A percentile compares a stretch with the other conserved stretches of the same genome.
Conservation (phyloP, 352 stramenopile genomes). For the Pythium utonaiense region DNA sequence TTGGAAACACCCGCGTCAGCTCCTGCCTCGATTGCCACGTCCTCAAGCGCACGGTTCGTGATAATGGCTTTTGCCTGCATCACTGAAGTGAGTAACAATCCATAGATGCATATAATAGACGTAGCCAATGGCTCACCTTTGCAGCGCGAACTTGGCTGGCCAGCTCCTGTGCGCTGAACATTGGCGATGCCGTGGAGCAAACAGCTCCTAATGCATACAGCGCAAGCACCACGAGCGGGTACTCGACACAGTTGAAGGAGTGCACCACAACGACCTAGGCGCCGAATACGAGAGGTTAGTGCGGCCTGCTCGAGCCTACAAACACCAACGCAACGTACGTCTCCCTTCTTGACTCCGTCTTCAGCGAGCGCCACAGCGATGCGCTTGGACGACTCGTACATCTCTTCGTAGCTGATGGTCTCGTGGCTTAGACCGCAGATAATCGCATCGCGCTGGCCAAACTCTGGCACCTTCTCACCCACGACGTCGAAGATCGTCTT, state of each 20-base stretch:
- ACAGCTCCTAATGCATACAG: slow-evolving; percentile 46
- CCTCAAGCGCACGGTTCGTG: slow-evolving; percentile 46
- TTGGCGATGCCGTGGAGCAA: slow-evolving; percentile 54
- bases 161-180: slow-evolving; percentile 50
- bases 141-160: slow-evolving; percentile 38
- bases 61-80: slow-evolving; percentile 49
- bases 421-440: slow-evolving; percentile 56
- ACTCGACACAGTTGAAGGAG: slow-evolving; percentile 73
- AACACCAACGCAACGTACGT: slow-evolving; percentile 32
- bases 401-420: slow-evolving; percentile 39
- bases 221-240: slow-evolving; percentile 49
- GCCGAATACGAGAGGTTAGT: too few relatives aligned
- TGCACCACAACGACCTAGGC: slow-evolving; percentile 51
- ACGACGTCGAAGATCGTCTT: slow-evolving; percentile 51
- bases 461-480: slow-evolving; percentile 27
- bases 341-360: slow-evolving; percentile 45
- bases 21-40: slow-evolving; percentile 42
- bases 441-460: slow-evolving; percentile 43
- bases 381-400: slow-evolving; percentile 31
- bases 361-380: slow-evolving; percentile 41
- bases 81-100: neutral
- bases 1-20: slow-evolving; percentile 27
- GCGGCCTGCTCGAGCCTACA: too few relatives aligned
- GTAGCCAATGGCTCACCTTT: slow-evolving; percentile 39
- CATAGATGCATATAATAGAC: too few relatives aligned